Percentiles rank a stretch among this genome's conserved stretches.
These are phyloP conservation scores for Nissolia schottii DNA, from an alignment of 306 rosid species.

Conservation along the genomic window DNA sequence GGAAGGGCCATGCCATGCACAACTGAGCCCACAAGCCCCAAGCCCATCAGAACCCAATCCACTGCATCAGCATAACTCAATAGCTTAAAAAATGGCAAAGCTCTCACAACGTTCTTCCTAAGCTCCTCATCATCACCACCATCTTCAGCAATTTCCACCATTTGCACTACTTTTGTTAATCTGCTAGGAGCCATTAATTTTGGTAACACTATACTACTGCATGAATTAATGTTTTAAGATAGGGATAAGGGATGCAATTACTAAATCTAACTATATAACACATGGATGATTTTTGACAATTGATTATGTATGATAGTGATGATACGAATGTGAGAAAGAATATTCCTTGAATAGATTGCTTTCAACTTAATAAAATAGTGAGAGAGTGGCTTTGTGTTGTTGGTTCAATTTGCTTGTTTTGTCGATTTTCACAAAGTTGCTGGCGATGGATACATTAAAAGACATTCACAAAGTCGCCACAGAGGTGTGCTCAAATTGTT, in stretches of 20 bases:
- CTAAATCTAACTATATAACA: not conserved
- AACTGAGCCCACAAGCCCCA: slow-evolving; percentile 62
- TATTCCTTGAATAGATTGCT: slow-evolving; percentile 29
- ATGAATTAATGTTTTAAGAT: not conserved
- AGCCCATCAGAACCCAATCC: slow-evolving; percentile 71
- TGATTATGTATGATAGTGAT: not conserved
- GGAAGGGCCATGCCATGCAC: slow-evolving; percentile 95
- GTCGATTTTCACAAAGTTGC: slow-evolving; percentile 27
- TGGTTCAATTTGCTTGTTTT: slow-evolving; percentile 29
- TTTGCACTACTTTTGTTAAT: slow-evolving; percentile 23
- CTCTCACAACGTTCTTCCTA: not conserved
- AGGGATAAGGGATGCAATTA: not conserved
- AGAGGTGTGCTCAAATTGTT: not conserved
- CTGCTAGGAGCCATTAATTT: slow-evolving; percentile 23
- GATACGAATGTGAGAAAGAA: slow-evolving; percentile 24
- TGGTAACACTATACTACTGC: not conserved
- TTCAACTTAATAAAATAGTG: not conserved
- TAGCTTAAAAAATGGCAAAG: slow-evolving; percentile 45
- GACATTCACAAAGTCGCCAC: not conserved
- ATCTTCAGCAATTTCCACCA: slow-evolving; percentile 10
- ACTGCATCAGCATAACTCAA: slow-evolving; percentile 62
- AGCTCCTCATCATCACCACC: not conserved
- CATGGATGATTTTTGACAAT: not conserved
- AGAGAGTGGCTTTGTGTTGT: slow-evolving; percentile 2
- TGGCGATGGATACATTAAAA: not conserved